Base-by-base conservation (phyloP, 257 asterid genomes). In the Lantana camara region DNA sequence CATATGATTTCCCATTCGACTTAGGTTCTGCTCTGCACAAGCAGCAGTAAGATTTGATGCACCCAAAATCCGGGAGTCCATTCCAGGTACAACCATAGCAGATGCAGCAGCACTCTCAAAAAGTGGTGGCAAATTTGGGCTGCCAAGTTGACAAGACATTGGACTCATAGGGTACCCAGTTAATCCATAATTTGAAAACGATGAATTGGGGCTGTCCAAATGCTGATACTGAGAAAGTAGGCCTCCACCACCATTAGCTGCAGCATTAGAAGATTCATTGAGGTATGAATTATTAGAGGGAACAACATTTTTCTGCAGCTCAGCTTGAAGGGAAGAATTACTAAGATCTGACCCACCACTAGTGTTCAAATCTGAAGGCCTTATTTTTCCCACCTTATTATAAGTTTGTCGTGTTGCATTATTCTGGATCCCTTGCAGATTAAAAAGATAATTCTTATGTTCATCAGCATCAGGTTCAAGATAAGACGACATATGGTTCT, bases 91-190 rank as follows among this genome's bases (percentile, higher is more conserved):
- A 57, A 67, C 95, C 90, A 90, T 72, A 15, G 90, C 99, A 37
- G 97, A 85, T 44, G 83, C 94, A 27, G 84, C 91, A 67, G 95
- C 99, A 79, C 86, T 94, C 80, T 87, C 96, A 66, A 86, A 90
- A 69, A 94, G 77, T 1, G 95, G 99, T 8, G 97, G 98, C 60
- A 94, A 75, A 74, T 88, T 88, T 41, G 76, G 56, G 69, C 80
- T 80, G 34, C 91, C 88, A 55, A 79, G 87, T 56, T 83, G 91
- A 63, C 87, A 84, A 0, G 96, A 57, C 63, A 85, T 68, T 46
- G 95, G 95, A 71, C 87, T 88, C 79, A 80, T 64, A 27, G 97
- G 75, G 57, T 82, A 85, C 42, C 95, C 95, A 79, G 87, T 70
- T 52, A 76, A 40, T 21, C 86, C 83, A 73, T 81, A 83, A 74